A percentile compares a stretch with the other conserved stretches of the same genome.
Conservation (phyloP, 164 flowering plant species). For the Euptelea pleiosperma region DNA sequence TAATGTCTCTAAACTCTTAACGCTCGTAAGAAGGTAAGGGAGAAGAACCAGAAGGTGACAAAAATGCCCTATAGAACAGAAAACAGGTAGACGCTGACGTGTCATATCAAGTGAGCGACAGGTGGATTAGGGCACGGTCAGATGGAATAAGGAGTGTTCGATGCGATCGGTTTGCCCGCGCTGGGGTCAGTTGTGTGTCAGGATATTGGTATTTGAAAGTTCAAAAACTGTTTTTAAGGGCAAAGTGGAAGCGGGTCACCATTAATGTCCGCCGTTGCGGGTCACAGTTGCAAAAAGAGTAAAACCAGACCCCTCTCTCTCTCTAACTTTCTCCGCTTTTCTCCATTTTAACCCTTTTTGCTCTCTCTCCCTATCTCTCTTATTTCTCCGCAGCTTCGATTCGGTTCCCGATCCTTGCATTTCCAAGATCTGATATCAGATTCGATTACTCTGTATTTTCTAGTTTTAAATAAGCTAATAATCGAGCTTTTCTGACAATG, state of each 20-base stretch:
- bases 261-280: slow-evolving; percentile 10
- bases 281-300: not conserved
- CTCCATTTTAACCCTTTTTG: not conserved
- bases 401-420: not conserved
- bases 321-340: not conserved
- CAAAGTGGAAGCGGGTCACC: not conserved
- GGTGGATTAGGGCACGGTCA: slow-evolving; percentile 4
- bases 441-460: not conserved
- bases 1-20: too few species aligned
- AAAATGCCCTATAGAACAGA: too few species aligned
- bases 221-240: slow-evolving; percentile 9
- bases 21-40: too few species aligned
- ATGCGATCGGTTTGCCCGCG: slow-evolving; percentile 7
- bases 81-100: too few species aligned
- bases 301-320: not conserved
- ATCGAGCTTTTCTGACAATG: not conserved
- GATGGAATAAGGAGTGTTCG: not conserved
- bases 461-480: not conserved
- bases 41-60: too few species aligned
- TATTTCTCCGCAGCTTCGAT: not conserved
- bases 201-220: slow-evolving; percentile 16
- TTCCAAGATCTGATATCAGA: not conserved
- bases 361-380: slow-evolving; percentile 2
- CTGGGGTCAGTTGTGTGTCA: slow-evolving; percentile 9
- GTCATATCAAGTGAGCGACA: not conserved